Evolutionary conservation across 257 asterid genomes (phyloP).

Genomic region (Solanum pennellii): DNA sequence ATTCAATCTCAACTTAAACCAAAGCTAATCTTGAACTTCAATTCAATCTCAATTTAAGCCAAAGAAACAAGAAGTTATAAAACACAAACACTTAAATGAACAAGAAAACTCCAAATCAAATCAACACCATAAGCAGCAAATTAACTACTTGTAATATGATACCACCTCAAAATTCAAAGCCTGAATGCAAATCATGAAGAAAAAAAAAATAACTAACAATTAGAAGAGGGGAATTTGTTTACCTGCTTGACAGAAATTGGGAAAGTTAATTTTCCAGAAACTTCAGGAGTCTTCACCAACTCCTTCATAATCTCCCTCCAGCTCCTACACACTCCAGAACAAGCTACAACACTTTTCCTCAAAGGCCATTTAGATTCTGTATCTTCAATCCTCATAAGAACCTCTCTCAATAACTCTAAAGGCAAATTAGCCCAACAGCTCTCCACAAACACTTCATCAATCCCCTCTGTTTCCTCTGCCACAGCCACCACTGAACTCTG

Average conservation of each 20-base stretch:
- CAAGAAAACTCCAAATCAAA: neutral
- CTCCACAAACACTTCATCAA: slow-evolving; percentile 2
- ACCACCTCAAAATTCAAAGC: neutral
- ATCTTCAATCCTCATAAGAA: slow-evolving; percentile 55
- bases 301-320: slow-evolving; percentile 89
- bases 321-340: slow-evolving; percentile 80
- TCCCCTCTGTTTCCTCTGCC: slow-evolving; percentile 1
- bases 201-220: neutral
- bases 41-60: neutral
- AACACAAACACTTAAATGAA: neutral
- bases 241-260: slow-evolving; percentile 85
- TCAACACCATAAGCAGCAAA: neutral
- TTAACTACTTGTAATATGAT: neutral
- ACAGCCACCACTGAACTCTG: slow-evolving; percentile 57
- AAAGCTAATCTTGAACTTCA: neutral
- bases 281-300: slow-evolving; percentile 48
- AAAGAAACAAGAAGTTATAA: neutral
- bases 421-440: slow-evolving; percentile 74
- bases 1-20: neutral
- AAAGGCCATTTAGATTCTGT: slow-evolving; percentile 61
- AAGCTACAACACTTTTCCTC: slow-evolving; percentile 75
- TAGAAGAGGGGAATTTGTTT: neutral
- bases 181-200: neutral
- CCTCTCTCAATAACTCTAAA: slow-evolving; percentile 62
- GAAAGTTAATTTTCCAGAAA: slow-evolving; percentile 71